Percentiles rank a stretch among this genome's conserved stretches.
Evolutionary conservation across 495 filamentous ascomycete species (phyloP).

Genomic region (Aspergillus indologenus): DNA sequence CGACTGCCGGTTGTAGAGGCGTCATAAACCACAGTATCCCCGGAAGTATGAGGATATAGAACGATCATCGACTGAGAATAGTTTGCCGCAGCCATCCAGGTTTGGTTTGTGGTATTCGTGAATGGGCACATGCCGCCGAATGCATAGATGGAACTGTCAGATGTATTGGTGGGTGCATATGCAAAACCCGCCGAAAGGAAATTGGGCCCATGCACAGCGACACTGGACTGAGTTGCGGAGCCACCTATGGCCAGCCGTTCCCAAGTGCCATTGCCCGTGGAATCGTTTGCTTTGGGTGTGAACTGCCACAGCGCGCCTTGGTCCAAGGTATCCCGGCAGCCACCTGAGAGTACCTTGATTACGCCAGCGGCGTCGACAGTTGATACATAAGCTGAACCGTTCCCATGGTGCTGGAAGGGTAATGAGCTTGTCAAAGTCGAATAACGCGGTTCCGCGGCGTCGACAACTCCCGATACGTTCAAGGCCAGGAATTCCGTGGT

Average conservation of each 20-base stretch:
- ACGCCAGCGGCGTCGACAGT: slow-evolving; percentile 61
- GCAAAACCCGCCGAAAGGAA: slow-evolving; percentile 64
- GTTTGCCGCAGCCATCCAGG: slow-evolving; percentile 61
- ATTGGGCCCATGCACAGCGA: slow-evolving; percentile 50
- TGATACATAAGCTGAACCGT: slow-evolving; percentile 55
- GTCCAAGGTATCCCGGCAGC: slow-evolving; percentile 51
- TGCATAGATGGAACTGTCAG: slow-evolving; percentile 56
- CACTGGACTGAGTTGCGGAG: slow-evolving; percentile 23
- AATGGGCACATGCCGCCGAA: slow-evolving; percentile 90
- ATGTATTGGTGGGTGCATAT: slow-evolving; percentile 59
- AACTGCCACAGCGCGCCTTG: slow-evolving; percentile 56
- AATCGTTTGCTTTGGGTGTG: slow-evolving; percentile 33
- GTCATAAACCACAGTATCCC: slow-evolving; percentile 30
- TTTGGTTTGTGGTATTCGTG: slow-evolving; percentile 33
- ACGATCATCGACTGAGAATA: slow-evolving; percentile 77
- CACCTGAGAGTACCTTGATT: slow-evolving; percentile 66
- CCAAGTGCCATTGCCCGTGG: slow-evolving; percentile 58
- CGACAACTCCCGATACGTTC: slow-evolving; percentile 57
- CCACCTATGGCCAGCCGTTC: slow-evolving; percentile 26
- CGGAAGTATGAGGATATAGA: slow-evolving; percentile 31
- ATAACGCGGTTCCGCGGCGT: slow-evolving; percentile 48
- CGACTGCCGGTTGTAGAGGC: slow-evolving; percentile 42
- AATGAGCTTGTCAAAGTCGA: slow-evolving; percentile 57
- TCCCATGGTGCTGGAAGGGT: slow-evolving; percentile 57
- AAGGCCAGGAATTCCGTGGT: slow-evolving; percentile 57